Conservation (phyloP, 2,329 filamentous ascomycete genomes). For the Calonectria hawksworthii region DNA sequence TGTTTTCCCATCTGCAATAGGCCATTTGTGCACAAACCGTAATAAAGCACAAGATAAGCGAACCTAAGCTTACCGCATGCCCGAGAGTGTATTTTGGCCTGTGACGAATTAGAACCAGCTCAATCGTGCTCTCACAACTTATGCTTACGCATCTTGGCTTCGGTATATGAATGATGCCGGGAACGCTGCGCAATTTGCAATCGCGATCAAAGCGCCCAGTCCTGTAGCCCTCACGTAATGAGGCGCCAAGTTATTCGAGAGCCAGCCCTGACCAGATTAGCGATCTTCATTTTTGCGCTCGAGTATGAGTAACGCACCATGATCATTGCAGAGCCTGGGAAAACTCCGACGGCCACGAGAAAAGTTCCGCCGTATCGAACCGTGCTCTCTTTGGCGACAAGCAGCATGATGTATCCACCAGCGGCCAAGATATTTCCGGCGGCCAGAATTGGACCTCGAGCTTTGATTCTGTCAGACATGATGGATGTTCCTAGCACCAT, state of each 20-base stretch:
- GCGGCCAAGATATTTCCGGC: not conserved
- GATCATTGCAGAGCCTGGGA: constrained; percentile 9
- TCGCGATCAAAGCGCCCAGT: not conserved
- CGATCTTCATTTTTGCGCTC: not conserved
- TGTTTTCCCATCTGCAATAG: constrained; percentile 10
- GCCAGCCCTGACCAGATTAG: not conserved
- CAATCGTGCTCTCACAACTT: too few species aligned
- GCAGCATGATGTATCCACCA: constrained; percentile 15
- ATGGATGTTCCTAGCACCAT: not conserved
- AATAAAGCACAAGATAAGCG: constrained; percentile 5
- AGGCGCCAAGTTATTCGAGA: constrained; percentile 6
- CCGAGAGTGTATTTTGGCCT: constrained; percentile 5
- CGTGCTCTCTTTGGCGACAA: not conserved
- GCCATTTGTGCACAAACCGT: constrained; percentile 1
- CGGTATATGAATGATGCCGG: constrained; percentile 12
- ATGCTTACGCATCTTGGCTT: constrained; percentile 8
- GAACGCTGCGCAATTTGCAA: constrained; percentile 13
- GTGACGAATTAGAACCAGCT: not conserved
- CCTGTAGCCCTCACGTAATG: constrained; percentile 13
- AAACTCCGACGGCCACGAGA: constrained; percentile 4
- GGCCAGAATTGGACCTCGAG: constrained; percentile 8
- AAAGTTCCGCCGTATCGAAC: constrained; percentile 14
- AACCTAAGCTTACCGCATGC: not conserved
- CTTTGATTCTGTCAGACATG: constrained; percentile 6
- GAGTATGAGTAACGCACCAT: not conserved